Percentiles rank a stretch among this genome's conserved stretches.
These are phyloP conservation scores for Lentinula novae-zelandiae DNA, from an alignment of 1,284 basidiomycete species.

Conservation along the genomic window DNA sequence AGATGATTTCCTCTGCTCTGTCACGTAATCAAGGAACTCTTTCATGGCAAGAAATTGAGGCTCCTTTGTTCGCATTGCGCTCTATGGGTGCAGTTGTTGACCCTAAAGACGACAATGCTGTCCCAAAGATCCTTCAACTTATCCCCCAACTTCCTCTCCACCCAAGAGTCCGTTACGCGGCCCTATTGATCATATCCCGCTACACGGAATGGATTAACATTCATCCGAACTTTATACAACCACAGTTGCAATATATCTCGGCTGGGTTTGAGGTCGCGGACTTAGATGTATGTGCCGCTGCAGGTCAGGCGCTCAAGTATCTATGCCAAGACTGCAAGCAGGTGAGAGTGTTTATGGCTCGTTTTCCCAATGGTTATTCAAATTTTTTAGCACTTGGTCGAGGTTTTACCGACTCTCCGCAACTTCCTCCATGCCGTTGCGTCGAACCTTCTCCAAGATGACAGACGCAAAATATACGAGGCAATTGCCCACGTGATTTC, in stretches of 20 bases:
- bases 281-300: conserved; percentile 85
- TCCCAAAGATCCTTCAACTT: conserved; percentile 94
- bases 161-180: conserved; percentile 92
- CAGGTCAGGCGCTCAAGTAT: conserved; percentile 95
- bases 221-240: conserved; percentile 86
- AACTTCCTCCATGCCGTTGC: conserved; percentile 82
- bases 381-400: conserved; percentile 71
- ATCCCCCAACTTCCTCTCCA: conserved; percentile 89
- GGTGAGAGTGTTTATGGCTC: conserved; percentile 35
- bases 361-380: not conserved
- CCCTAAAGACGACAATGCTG: conserved; percentile 75
- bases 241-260: conserved; percentile 89
- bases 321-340: conserved; percentile 95
- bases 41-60: conserved; percentile 97
- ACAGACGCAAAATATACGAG: conserved; percentile 89
- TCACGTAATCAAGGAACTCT: conserved; percentile 45
- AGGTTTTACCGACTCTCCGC: conserved; percentile 90
- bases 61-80: conserved; percentile 95
- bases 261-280: conserved; percentile 85
- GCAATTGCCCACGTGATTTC: conserved; percentile 95
- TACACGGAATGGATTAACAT: conserved; percentile 97
- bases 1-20: conserved; percentile 76
- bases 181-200: conserved; percentile 90
- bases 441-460: conserved; percentile 78
- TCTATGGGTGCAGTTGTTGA: conserved; percentile 98